phyloP scores from a whole-genome alignment of 768 basidiomycete genomes.

The Neoboletus magnificus region DNA sequence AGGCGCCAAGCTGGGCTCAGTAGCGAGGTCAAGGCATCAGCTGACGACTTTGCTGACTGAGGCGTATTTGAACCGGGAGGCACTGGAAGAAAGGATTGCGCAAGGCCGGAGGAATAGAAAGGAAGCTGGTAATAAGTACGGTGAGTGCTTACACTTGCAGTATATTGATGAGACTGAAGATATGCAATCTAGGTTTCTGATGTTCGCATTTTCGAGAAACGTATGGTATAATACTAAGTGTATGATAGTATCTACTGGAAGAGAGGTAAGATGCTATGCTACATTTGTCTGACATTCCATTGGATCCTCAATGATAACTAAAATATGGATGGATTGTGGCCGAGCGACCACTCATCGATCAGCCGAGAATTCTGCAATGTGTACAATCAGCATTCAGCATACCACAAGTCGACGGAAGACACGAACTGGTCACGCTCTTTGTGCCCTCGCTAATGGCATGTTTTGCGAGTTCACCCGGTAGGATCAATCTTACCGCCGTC shows the following conservation, averaged over 20 bases:
- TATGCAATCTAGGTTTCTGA: conserved; percentile 22
- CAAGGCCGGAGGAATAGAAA: conserved; percentile 81
- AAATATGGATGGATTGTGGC: not conserved
- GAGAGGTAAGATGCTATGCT: conserved; percentile 21
- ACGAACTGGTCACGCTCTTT: conserved; percentile 52
- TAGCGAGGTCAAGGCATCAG: conserved; percentile 74
- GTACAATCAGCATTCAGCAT: not conserved
- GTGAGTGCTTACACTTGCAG: conserved; percentile 38
- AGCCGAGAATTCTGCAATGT: conserved; percentile 26
- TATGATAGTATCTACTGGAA: conserved; percentile 19
- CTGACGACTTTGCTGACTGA: conserved; percentile 76
- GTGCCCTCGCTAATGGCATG: conserved; percentile 77
- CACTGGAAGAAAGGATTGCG: conserved; percentile 79
- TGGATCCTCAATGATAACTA: not conserved
- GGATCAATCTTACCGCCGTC: conserved; percentile 64
- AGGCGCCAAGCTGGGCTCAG: conserved; percentile 68
- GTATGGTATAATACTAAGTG: not conserved
- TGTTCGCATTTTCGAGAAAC: not conserved
- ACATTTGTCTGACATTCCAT: conserved; percentile 7
- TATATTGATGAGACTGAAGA: not conserved
- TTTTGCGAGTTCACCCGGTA: conserved; percentile 70
- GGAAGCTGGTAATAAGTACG: conserved; percentile 90
- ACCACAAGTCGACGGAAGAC: not conserved
- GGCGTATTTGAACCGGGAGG: conserved; percentile 80
- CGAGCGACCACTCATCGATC: conserved; percentile 3